Base-by-base conservation (phyloP, 345 rosid species). In the Erysimum cheiranthoides region DNA sequence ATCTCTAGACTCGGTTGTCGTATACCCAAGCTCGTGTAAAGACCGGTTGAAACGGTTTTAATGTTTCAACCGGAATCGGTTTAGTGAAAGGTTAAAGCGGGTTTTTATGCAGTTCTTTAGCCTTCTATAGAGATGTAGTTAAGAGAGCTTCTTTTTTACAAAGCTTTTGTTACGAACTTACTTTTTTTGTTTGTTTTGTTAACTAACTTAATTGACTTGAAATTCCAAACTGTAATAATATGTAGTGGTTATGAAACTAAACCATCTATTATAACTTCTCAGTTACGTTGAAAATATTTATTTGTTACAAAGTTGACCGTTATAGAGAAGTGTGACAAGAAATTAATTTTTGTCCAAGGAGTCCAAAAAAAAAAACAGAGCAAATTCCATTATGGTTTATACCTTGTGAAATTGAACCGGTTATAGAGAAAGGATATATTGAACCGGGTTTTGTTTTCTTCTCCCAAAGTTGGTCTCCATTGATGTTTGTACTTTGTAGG, bases 1-100 rank as follows among this genome's bases (percentile, higher is more conserved):
- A 1, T 91, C 92, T 70, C 69, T 96, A 80, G 98, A 96, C 79
- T 87, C 93, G 17, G 92, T 89, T 6, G 68, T 84, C n/a, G 82
- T 93, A 62, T 88, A 75, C 81, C 97, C 98, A 4, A 82, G 84
- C 63, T 81, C 74, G 46, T 83, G 78, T 73, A 84, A 78, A 77
- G 87, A 58, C 57, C 75, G 47, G 73, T 61, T 78, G 56, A 73
- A 43, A 7, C 69, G 59, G 59, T 40, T 73, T 78, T 73, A 73
- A 51, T 31, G 30, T 5, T 64, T 71, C 18, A 77, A 40, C 36
- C 42, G 62, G 47, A 31, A 46, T 34, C 12, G 49, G 68, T 57
- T 77, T 64, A 57, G 68, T 31, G 31, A 57, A 73, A 71, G 80
- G 80, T 71, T 66, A 77, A 77, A 70, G 66, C 35, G 3, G 50